These are phyloP conservation scores for Venturia asperata DNA, from an alignment of 2,329 filamentous ascomycete species.

Conservation along the genomic window DNA sequence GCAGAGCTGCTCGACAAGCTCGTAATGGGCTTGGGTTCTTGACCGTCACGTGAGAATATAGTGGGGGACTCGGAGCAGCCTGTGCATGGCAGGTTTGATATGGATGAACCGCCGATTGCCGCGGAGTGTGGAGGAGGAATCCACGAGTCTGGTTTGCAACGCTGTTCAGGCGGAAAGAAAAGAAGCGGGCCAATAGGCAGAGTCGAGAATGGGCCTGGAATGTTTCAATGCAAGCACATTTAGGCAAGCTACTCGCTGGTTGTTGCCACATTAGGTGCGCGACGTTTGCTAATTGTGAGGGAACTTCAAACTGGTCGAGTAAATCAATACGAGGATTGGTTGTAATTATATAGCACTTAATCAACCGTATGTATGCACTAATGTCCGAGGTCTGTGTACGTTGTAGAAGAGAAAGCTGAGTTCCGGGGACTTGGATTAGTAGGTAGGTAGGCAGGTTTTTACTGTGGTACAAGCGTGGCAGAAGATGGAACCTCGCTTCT, in stretches of 20 bases:
- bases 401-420: background rate
- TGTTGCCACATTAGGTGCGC: background rate
- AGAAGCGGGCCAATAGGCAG: background rate
- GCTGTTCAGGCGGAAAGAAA: background rate
- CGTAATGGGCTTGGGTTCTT: constrained; percentile 54
- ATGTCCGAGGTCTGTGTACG: background rate
- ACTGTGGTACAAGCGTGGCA: background rate
- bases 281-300: background rate
- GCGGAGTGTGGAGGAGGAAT: background rate
- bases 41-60: constrained; percentile 44
- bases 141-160: background rate
- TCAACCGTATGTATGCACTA: background rate
- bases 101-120: background rate
- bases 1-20: constrained; percentile 49
- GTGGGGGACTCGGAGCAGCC: background rate
- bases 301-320: background rate
- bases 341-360: constrained; percentile 10
- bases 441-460: background rate
- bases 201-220: background rate
- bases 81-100: background rate
- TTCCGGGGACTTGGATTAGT: background rate
- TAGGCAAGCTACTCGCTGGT: background rate
- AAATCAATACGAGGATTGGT: background rate
- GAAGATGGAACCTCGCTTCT: background rate
- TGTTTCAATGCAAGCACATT: background rate